Conservation (phyloP, 2,329 filamentous ascomycete genomes). For the Talaromyces sp. region DNA sequence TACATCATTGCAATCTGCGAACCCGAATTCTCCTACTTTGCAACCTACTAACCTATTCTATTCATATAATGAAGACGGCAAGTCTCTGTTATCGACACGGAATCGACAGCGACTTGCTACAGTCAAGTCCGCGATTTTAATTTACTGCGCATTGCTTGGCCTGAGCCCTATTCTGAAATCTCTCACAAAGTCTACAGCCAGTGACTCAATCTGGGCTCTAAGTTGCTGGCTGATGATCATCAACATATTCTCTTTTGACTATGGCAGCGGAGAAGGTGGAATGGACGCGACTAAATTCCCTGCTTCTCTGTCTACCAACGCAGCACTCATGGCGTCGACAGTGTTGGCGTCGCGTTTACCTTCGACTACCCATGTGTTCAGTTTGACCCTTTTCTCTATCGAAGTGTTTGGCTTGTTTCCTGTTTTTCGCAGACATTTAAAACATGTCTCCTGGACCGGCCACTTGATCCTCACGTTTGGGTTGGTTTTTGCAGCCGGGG, state of each 20-base stretch:
- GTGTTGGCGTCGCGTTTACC: conserved; percentile 86
- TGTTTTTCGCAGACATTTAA: conserved; percentile 87
- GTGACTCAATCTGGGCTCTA: conserved; percentile 96
- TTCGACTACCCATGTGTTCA: conserved; percentile 90
- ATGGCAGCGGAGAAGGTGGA: conserved; percentile 56
- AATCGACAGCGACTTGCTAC: conserved; percentile 67
- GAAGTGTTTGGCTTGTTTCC: conserved; percentile 96
- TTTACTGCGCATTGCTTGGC: conserved; percentile 86
- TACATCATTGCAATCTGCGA: conserved; percentile 48
- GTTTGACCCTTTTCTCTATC: conserved; percentile 89
- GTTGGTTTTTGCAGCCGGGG: conserved; percentile 73
- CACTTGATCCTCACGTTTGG: conserved; percentile 70
- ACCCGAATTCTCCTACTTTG: conserved; percentile 19
- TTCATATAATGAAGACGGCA: conserved; percentile 17
- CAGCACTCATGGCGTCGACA: conserved; percentile 91
- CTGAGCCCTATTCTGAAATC: conserved; percentile 94
- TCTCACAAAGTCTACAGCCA: conserved; percentile 85
- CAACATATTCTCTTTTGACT: conserved; percentile 98
- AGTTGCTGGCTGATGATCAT: conserved; percentile 88
- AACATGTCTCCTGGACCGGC: conserved; percentile 73
- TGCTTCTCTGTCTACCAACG: conserved; percentile 78
- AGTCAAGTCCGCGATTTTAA: conserved; percentile 84
- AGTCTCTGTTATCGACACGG: conserved; percentile 40
- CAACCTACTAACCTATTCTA: conserved; percentile 16
- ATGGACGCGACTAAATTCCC: conserved; percentile 45